Evolutionary conservation across 148 eudicot genomes (phyloP).

Genomic region (Fallopia convolvulus): DNA sequence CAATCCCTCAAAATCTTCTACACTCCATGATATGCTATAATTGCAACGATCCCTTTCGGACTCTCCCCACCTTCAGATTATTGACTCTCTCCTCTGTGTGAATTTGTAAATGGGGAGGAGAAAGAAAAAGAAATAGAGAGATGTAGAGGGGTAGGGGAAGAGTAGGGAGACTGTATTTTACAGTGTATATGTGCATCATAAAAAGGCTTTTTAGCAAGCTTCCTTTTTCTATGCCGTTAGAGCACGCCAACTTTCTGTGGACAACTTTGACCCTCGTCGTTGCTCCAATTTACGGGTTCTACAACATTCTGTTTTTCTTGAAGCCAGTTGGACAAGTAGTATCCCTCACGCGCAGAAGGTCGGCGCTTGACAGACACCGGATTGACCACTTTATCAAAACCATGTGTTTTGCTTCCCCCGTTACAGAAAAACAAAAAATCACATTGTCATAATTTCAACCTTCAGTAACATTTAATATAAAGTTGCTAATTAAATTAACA

Average conservation of each 20-base stretch:
- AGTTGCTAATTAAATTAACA: not conserved
- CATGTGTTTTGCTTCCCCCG: not conserved
- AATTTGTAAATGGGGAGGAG: conserved; percentile 13
- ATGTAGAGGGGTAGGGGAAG: conserved; percentile 12
- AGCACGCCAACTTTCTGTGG: conserved; percentile 20
- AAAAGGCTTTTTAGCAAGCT: conserved; percentile 18
- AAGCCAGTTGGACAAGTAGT: not conserved
- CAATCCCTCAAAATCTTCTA: not conserved
- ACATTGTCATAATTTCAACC: not conserved
- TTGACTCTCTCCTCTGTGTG: not conserved
- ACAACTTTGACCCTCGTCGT: conserved; percentile 19
- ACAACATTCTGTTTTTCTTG: not conserved
- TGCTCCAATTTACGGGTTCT: not conserved
- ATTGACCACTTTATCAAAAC: not conserved
- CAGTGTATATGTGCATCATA: conserved; percentile 20
- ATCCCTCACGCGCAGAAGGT: not conserved
- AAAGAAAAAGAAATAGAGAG: not conserved
- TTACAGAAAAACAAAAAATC: not conserved
- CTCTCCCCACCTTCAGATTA: not conserved
- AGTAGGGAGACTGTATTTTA: conserved; percentile 25
- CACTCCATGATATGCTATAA: conserved; percentile 8
- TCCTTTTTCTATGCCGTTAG: conserved; percentile 24
- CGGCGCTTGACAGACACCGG: not conserved
- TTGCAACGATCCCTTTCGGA: not conserved
- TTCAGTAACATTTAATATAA: not conserved